Evolutionary conservation across 2,329 filamentous ascomycete genomes (phyloP).

Genomic region (Phaeosphaeria sp.): DNA sequence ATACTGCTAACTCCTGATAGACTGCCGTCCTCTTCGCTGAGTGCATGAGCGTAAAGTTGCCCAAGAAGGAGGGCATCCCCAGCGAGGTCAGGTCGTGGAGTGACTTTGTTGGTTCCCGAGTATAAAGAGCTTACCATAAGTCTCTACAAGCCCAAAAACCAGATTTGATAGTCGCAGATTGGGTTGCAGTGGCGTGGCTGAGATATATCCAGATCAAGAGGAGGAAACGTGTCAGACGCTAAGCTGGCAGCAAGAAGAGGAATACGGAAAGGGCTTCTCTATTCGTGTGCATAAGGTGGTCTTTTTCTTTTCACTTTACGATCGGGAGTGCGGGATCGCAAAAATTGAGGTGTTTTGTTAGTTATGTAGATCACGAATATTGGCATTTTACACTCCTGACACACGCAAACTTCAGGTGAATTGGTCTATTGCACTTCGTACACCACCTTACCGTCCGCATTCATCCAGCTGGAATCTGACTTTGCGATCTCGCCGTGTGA

Average conservation of each 20-base stretch:
- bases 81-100: constrained; percentile 93
- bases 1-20: constrained; percentile 55
- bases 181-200: neutral
- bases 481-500: constrained; percentile 68
- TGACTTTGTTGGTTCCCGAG: constrained; percentile 77
- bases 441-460: constrained; percentile 64
- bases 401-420: neutral
- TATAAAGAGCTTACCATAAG: constrained; percentile 20
- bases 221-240: neutral
- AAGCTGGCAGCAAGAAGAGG: neutral
- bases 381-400: neutral
- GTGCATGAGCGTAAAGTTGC: constrained; percentile 97
- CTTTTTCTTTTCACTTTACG: constrained; percentile 10
- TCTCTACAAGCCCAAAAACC: neutral
- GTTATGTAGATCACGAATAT: neutral
- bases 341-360: neutral
- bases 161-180: neutral
- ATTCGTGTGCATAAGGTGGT: constrained; percentile 20
- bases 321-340: neutral
- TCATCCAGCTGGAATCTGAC: constrained; percentile 70
- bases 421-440: constrained; percentile 52
- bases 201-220: constrained; percentile 13
- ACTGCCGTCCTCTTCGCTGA: constrained; percentile 95
- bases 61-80: constrained; percentile 85
- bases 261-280: constrained; percentile 10